Base-by-base conservation (phyloP, 305 asterid species). In the Withania somnifera region DNA sequence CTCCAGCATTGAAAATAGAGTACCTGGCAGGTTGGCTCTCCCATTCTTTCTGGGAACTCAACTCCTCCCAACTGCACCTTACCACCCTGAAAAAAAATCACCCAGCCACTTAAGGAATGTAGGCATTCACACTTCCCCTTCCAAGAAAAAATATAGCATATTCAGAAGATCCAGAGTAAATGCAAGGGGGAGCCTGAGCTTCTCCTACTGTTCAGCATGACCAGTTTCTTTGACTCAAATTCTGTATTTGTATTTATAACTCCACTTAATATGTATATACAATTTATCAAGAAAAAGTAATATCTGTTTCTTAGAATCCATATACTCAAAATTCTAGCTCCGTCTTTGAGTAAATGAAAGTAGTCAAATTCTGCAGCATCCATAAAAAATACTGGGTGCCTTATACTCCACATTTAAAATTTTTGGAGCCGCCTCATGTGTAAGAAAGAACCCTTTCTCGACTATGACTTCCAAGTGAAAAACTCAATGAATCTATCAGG, bases 1-100 rank as follows among this genome's bases (percentile, higher is more conserved):
- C 63, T 63, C 30, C 79, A 47, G 32, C 36, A 50, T 32, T 81
- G 32, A 77, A 80, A 81, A 68, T 47, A 76, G 79, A 54, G 61
- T 86, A 95, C 98, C 97, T 93, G 97, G 80, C 98, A 95, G 11
- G 90, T 83, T 69, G 93, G 97, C 85, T 93, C 97, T 86, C 97
- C 98, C 71, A 85, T 82, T 87, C 98, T 87, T 90, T 95, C 98
- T 1, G 98, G 98, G 85, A 89, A 91, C 82, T 89, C 96, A 81
- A 84, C 90, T 26, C 79, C 87, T 87, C 87, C 93, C 86, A 89
- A 85, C 86, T 88, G 91, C 76, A 84, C 83, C 57, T 85, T 82
- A 56, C 84, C 90, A 75, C 58, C 85, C 88, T 82, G 80, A 61
- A 66, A 81, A 51, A 58, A 77, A 28, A 6, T 67, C 73, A 77